These are phyloP conservation scores for Zychaea mexicana DNA, from an alignment of 371 early-diverging fungal species.

Conservation along the genomic window DNA sequence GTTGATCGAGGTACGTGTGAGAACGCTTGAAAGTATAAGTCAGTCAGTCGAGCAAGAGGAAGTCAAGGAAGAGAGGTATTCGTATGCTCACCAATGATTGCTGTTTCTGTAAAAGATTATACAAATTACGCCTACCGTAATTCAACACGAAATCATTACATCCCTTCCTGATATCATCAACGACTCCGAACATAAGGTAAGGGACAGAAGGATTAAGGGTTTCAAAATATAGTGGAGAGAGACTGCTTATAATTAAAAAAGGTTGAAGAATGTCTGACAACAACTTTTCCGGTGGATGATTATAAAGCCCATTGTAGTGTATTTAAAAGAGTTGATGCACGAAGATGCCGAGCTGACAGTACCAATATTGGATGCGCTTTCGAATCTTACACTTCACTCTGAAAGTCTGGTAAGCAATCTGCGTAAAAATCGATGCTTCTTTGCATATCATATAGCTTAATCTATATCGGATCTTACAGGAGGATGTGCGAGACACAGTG, in stretches of 20 bases:
- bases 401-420: conserved; percentile 51
- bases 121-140: conserved; percentile 59
- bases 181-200: conserved; percentile 74
- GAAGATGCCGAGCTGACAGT: conserved; percentile 65
- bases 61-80: too few relatives aligned
- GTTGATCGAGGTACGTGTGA: conserved; percentile 75
- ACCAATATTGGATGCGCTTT: conserved; percentile 75
- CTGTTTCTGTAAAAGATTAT: conserved; percentile 47
- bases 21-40: too few relatives aligned
- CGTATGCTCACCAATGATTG: neutral
- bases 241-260: neutral
- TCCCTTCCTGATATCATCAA: conserved; percentile 77
- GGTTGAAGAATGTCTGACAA: neutral
- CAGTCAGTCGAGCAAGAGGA: too few relatives aligned
- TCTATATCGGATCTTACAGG: conserved; percentile 17
- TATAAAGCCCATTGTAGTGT: conserved; percentile 56
- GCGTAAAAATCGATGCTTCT: too few relatives aligned
- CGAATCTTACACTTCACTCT: conserved; percentile 65
- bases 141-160: conserved; percentile 78
- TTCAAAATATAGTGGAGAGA: neutral
- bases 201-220: neutral
- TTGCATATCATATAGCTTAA: too few relatives aligned
- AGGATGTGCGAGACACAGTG: conserved; percentile 60
- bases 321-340: conserved; percentile 67
- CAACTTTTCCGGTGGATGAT: neutral